These are phyloP conservation scores for Crithidia thermophila DNA, from an alignment of 208 protist genomes.

Conservation along the genomic window DNA sequence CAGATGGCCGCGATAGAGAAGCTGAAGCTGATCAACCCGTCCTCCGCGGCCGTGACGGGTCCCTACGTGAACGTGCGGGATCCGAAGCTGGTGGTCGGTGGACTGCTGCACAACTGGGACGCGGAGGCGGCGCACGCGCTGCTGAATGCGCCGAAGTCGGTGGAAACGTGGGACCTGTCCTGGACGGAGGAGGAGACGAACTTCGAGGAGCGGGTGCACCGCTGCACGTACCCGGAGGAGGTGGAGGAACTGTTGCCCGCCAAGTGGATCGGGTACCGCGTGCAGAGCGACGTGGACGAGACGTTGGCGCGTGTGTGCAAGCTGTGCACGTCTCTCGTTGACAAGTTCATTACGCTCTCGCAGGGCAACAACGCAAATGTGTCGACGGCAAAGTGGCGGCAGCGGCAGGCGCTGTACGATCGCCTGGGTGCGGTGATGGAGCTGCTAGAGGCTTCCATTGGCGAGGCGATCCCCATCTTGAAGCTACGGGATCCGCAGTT, in stretches of 20 bases:
- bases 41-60: conserved; percentile 60
- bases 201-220: conserved; percentile 78
- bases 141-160: conserved; percentile 45
- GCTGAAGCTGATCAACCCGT: conserved; percentile 80
- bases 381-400: conserved; percentile 88
- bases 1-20: conserved; percentile 79
- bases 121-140: conserved; percentile 67
- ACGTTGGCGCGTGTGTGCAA: conserved; percentile 87
- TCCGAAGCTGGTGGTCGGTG: conserved; percentile 66
- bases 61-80: conserved; percentile 66
- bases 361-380: conserved; percentile 74
- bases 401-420: conserved; percentile 79
- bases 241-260: conserved; percentile 84
- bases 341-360: conserved; percentile 81
- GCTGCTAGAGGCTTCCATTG: conserved; percentile 86
- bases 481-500: conserved; percentile 80
- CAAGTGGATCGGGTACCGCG: conserved; percentile 89
- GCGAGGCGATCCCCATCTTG: conserved; percentile 85
- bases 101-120: conserved; percentile 87
- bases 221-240: conserved; percentile 81
- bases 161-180: conserved; percentile 81
- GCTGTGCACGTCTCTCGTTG: conserved; percentile 88
- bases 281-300: conserved; percentile 83
- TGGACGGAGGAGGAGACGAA: conserved; percentile 81
- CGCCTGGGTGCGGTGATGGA: conserved; percentile 87